phyloP scores from a whole-genome alignment of 139 green algal species.

The Chlamydomonas sp. region DNA sequence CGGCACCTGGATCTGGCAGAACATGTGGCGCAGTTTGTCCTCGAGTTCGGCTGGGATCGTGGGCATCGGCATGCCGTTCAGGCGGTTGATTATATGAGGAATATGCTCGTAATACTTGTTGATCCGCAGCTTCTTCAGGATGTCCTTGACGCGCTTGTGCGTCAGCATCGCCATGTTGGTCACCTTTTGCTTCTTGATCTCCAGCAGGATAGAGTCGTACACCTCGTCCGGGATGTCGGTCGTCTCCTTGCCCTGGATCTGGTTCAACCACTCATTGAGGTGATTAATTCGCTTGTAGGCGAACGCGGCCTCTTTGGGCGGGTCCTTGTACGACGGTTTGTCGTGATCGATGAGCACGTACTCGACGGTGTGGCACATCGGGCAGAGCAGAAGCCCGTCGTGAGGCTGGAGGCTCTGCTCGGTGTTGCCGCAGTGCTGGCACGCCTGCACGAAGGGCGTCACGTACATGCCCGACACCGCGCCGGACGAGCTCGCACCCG shows the following conservation, averaged over 20 bases:
- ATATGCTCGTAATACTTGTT: constrained; percentile 28
- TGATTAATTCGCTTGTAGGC: constrained; percentile 24
- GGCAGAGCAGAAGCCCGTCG: neutral
- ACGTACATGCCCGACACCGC: too few relatives aligned
- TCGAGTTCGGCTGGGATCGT: constrained; percentile 8
- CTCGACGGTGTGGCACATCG: constrained; percentile 5
- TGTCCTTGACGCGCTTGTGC: constrained; percentile 11
- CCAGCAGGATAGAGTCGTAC: constrained; percentile 19
- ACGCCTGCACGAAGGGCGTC: too few relatives aligned
- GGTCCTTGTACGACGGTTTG: constrained; percentile 17
- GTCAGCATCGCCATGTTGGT: constrained; percentile 21
- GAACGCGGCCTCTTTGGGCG: constrained; percentile 13
- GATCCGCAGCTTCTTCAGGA: constrained; percentile 23
- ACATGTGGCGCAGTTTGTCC: constrained; percentile 21
- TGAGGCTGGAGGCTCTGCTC: neutral
- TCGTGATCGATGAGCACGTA: constrained; percentile 13
- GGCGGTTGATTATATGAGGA: constrained; percentile 6
- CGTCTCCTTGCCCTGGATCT: constrained; percentile 17
- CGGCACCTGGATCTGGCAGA: constrained; percentile 16
- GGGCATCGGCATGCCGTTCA: constrained; percentile 14
- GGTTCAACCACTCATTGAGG: constrained; percentile 25
- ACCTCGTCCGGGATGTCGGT: constrained; percentile 23
- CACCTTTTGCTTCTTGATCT: constrained; percentile 24
- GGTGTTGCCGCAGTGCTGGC: neutral
- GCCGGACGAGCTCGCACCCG: too few relatives aligned